A percentile compares a stretch with the other conserved stretches of the same genome.
Evolutionary conservation across 805 yeast genomes (phyloP).

Genomic region (Scheffersomyces coipomensis): DNA sequence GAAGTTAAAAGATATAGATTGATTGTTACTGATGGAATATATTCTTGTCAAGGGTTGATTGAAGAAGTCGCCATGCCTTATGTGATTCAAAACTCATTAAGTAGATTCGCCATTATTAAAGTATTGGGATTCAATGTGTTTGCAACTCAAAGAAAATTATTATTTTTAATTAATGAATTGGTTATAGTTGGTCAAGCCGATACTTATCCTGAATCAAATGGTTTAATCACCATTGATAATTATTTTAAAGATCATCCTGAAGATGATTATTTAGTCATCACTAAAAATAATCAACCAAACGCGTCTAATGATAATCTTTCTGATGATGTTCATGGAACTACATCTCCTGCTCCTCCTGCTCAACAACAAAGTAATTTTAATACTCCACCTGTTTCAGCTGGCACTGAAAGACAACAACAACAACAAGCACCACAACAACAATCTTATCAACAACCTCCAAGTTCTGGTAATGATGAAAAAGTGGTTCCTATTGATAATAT

Average conservation of each 20-base stretch:
- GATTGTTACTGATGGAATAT: constrained; percentile 38
- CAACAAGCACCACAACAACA: constrained; percentile 8
- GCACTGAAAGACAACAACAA: no score
- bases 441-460: constrained; percentile 3
- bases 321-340: constrained; percentile 1
- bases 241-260: constrained; percentile 60
- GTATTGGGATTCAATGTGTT: constrained; percentile 43
- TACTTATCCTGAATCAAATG: constrained; percentile 25
- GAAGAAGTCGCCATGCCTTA: constrained; percentile 43
- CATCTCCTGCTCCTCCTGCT: constrained; percentile 13
- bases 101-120: constrained; percentile 42
- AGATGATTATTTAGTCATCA: constrained; percentile 34
- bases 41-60: constrained; percentile 36
- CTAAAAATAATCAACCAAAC: constrained; percentile 6
- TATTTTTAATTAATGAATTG: constrained; percentile 46
- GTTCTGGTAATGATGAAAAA: constrained; percentile 5
- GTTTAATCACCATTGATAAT: constrained; percentile 36
- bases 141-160: constrained; percentile 45
- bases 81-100: constrained; percentile 40
- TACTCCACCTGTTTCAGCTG: no score
- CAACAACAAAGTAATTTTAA: constrained; percentile 3
- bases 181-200: constrained; percentile 27
- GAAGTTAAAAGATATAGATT: constrained; percentile 30
- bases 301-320: neutral
- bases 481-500: constrained; percentile 79